Evolutionary conservation across 2,329 filamentous ascomycete genomes (phyloP).

Genomic region (Neofusicoccum cordaticola): DNA sequence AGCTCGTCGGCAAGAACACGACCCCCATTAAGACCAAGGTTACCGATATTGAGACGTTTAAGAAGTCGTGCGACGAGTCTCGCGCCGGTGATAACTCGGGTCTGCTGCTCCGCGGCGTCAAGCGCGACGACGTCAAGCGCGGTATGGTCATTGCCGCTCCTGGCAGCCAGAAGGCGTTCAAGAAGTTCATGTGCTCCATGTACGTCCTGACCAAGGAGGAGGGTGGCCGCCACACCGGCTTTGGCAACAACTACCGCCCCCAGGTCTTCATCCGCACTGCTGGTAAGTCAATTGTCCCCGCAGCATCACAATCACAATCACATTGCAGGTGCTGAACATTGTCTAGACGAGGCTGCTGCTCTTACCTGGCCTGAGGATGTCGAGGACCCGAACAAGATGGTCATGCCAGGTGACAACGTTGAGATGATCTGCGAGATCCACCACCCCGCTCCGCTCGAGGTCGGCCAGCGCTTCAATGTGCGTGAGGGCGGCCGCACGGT

Average conservation of each 20-base stretch:
- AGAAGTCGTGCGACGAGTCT: conserved; percentile 98
- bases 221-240: conserved; percentile 94
- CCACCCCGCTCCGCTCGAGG: conserved; percentile 82
- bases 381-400: conserved; percentile 72
- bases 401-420: conserved; percentile 98
- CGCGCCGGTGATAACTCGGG: conserved; percentile 97
- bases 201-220: conserved; percentile 98
- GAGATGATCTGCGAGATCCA: conserved; percentile 92
- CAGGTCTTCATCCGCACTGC: conserved; percentile 95
- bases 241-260: conserved; percentile 93
- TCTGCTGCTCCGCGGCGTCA: conserved; percentile 90
- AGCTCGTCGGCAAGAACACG: conserved; percentile 83
- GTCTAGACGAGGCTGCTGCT: conserved; percentile 62
- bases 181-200: conserved; percentile 90
- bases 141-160: conserved; percentile 93
- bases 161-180: conserved; percentile 79
- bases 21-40: conserved; percentile 96
- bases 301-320: neutral
- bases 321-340: neutral
- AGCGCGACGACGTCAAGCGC: conserved; percentile 89
- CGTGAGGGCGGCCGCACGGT: conserved; percentile 80
- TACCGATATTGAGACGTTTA: conserved; percentile 99
- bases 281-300: conserved; percentile 54
- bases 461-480: conserved; percentile 95
- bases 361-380: conserved; percentile 85